phyloP scores from a whole-genome alignment of 352 stramenopile species.

The Globisporangium canariense region DNA sequence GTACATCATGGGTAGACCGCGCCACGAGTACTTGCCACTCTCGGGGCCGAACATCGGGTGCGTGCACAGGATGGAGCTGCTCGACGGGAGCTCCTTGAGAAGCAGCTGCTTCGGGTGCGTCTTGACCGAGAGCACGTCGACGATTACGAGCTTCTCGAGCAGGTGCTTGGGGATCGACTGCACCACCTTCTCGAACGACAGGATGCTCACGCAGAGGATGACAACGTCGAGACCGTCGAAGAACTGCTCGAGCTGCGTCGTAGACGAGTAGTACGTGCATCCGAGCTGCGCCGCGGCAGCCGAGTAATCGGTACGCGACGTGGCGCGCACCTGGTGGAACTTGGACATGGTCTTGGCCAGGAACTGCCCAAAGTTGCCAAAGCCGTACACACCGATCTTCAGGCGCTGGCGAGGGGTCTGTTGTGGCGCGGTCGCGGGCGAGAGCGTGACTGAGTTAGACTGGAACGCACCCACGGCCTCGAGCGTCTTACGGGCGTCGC shows the following conservation, averaged over 20 bases:
- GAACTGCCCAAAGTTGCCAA: conserved; percentile 98
- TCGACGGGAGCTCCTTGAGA: conserved; percentile 85
- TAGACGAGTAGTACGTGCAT: conserved; percentile 55
- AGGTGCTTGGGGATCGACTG: conserved; percentile 58
- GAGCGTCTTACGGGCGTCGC: conserved; percentile 52
- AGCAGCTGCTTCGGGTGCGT: conserved; percentile 94
- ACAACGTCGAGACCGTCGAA: conserved; percentile 93
- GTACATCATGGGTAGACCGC: conserved; percentile 95
- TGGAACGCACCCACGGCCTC: conserved; percentile 46
- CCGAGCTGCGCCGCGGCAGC: conserved; percentile 42
- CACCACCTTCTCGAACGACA: conserved; percentile 74
- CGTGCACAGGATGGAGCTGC: conserved; percentile 94
- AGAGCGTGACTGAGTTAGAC: conserved; percentile 21
- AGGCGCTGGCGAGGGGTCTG: conserved; percentile 47
- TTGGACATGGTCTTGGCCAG: conserved; percentile 94
- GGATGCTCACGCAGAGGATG: conserved; percentile 85
- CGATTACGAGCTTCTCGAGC: conserved; percentile 89
- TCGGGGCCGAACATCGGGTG: conserved; percentile 99
- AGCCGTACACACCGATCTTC: conserved; percentile 95
- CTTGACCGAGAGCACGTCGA: conserved; percentile 98
- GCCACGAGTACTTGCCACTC: conserved; percentile 94
- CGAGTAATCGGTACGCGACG: conserved; percentile 87
- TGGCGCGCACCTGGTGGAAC: conserved; percentile 85
- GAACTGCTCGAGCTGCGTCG: conserved; percentile 85
- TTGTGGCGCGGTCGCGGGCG: conserved; percentile 22